These are phyloP conservation scores for Rhododendron mucronatum DNA, from an alignment of 148 eudicot genomes.

Conservation along the genomic window DNA sequence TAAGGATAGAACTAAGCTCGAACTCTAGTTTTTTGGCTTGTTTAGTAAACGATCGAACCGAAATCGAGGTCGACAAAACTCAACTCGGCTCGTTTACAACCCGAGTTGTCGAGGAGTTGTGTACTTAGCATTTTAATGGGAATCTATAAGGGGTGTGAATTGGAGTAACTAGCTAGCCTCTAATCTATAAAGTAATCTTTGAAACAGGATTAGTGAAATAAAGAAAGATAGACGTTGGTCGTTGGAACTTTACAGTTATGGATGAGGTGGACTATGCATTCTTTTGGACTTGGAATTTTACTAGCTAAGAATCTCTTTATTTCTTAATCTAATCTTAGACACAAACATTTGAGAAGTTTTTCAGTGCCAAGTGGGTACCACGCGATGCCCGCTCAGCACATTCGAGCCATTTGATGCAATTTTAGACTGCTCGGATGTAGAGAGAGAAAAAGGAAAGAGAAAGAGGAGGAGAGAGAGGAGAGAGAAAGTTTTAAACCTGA, in stretches of 20 bases:
- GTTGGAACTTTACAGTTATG: conserved; percentile 16
- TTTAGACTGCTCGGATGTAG: too few species aligned
- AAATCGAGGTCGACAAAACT: too few species aligned
- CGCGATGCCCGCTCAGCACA: rapidly evolving
- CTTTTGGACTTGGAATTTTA: background rate
- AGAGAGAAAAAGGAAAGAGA: too few species aligned
- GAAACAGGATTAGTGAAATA: background rate
- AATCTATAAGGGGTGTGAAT: conserved; percentile 8
- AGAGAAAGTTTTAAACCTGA: too few species aligned
- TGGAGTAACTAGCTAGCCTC: background rate
- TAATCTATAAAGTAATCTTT: conserved; percentile 11
- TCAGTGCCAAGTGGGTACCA: too few species aligned
- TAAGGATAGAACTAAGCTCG: too few species aligned
- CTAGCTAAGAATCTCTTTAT: background rate
- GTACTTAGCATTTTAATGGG: background rate
- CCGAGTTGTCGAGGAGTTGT: background rate
- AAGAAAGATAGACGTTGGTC: conserved; percentile 9
- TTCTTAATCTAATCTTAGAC: background rate
- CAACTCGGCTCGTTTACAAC: too few species aligned
- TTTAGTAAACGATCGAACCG: too few species aligned
- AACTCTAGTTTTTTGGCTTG: too few species aligned
- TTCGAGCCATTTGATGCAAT: too few species aligned
- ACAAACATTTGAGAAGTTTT: too few species aligned
- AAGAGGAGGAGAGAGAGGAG: too few species aligned
- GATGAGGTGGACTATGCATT: conserved; percentile 14